Evolutionary conservation across 75 land plant genomes (phyloP).

Genomic region (Cryptomeria japonica): DNA sequence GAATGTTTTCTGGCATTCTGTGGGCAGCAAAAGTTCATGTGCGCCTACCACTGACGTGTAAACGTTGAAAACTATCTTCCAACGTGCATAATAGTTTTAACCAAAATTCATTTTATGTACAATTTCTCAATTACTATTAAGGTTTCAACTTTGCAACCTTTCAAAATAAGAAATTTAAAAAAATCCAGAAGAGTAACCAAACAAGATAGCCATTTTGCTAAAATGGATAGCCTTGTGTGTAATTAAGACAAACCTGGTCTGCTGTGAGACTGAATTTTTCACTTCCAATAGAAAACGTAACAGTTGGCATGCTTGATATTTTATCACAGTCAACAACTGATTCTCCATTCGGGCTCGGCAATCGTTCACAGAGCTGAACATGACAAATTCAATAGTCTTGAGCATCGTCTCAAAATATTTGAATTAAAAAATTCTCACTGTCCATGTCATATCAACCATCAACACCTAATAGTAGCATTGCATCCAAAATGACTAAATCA

Average conservation of each 20-base stretch:
- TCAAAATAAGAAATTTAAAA: neutral
- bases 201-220: neutral
- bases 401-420: neutral
- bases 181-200: neutral
- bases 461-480: neutral
- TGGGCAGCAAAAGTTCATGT: neutral
- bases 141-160: neutral
- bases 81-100: neutral
- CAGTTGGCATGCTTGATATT: constrained; percentile 38
- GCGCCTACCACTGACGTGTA: too few relatives aligned
- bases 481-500: neutral
- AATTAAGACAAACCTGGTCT: constrained; percentile 33
- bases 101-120: neutral
- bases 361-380: constrained; percentile 44
- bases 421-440: neutral
- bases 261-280: constrained; percentile 38
- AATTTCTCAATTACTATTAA: neutral
- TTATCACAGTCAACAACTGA: constrained; percentile 46
- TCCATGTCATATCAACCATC: neutral
- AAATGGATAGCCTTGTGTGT: neutral
- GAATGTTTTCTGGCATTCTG: neutral
- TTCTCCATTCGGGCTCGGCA: constrained; percentile 60
- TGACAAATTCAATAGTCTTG: neutral
- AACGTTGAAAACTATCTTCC: neutral
- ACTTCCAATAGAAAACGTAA: constrained; percentile 45